Evolutionary conservation across 2,329 filamentous ascomycete species (phyloP), one percentile per base, ranked within the genome.

Genomic region (Scolecobasidium constrictum): DNA sequence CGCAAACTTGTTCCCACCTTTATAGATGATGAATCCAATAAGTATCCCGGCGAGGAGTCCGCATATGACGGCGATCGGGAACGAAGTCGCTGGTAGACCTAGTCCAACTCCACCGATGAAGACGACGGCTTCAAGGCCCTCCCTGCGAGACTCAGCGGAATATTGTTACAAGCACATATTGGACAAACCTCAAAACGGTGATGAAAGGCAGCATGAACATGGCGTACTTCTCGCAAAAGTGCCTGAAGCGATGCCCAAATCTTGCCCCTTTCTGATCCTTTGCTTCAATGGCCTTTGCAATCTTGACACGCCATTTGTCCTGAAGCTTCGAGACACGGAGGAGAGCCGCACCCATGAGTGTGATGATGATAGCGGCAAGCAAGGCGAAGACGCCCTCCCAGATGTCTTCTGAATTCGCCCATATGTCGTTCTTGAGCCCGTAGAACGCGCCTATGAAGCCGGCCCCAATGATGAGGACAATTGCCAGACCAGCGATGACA

Each of bases 171-270:
- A 94, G 81, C 1, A 83, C 85, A 59, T 94, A 87, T 21, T 94
- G 74, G 3, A 86, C 87, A 59, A 94, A 86, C 26, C 87, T 72
- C 12, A 94, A 65, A n/a, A 92, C 82, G 0, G 86, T 94, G 56
- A 94, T 72, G 61, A 94, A 93, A 1, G 87, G 87, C 43, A 94
- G 67, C 36, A 85, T 62, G 58, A 93, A 92, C 82, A 94, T 86
- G 55, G 80, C 77, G 56, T 94, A 92, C 59, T 83, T 86, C 59
- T 88, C 81, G 16, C 70, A 62, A 64, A 75, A 83, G 43, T 66
- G 63, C 61, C 82, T 82, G 48, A 87, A 61, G 4, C 63, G 64
- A 4, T 58, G 63, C 13, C 59, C 60, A 3, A 59, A 53, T 9
- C 60, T 59, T 11, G 22, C 34, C 17, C 57, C 57, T n/a, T 57